These are phyloP conservation scores for Colletotrichum spinosum DNA, from an alignment of 2,329 filamentous ascomycete species.

Conservation along the genomic window DNA sequence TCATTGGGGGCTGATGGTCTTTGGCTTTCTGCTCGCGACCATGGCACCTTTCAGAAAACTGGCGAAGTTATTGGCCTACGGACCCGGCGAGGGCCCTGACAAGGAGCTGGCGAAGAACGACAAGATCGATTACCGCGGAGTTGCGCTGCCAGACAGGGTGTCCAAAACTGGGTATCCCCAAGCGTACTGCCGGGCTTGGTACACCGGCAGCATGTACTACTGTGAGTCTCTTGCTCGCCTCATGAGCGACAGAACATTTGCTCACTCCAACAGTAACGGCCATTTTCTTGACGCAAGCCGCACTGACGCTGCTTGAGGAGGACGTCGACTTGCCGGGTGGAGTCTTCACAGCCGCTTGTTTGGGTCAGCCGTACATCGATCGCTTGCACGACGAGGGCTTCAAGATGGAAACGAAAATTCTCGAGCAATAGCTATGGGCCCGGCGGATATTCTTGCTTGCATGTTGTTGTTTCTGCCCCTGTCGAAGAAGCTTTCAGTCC, in stretches of 20 bases:
- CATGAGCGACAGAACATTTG: neutral
- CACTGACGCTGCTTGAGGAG: constrained; percentile 73
- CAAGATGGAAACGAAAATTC: constrained; percentile 67
- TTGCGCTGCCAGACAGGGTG: constrained; percentile 71
- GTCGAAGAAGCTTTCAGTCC: too few species aligned
- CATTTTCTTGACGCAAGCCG: constrained; percentile 71
- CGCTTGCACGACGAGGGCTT: constrained; percentile 71
- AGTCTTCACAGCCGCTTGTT: constrained; percentile 76
- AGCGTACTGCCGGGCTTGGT: constrained; percentile 67
- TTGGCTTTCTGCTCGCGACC: constrained; percentile 56
- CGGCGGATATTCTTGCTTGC: neutral
- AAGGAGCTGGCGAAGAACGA: constrained; percentile 68
- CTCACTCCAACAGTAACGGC: constrained; percentile 68
- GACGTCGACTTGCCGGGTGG: constrained; percentile 72
- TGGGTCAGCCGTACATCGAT: constrained; percentile 76
- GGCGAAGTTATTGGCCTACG: constrained; percentile 55
- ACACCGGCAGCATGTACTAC: constrained; percentile 73
- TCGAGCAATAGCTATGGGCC: constrained; percentile 42
- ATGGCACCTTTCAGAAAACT: constrained; percentile 59
- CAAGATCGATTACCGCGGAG: constrained; percentile 71
- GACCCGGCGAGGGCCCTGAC: constrained; percentile 67
- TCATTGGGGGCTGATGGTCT: constrained; percentile 61
- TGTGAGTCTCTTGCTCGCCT: constrained; percentile 57
- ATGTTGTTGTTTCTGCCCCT: too few species aligned
- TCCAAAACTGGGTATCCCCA: constrained; percentile 53